Percentiles rank a stretch among this genome's conserved stretches.
phyloP scores from a whole-genome alignment of 108 stramenopile species.

The Aurantiochytrium sp. region DNA sequence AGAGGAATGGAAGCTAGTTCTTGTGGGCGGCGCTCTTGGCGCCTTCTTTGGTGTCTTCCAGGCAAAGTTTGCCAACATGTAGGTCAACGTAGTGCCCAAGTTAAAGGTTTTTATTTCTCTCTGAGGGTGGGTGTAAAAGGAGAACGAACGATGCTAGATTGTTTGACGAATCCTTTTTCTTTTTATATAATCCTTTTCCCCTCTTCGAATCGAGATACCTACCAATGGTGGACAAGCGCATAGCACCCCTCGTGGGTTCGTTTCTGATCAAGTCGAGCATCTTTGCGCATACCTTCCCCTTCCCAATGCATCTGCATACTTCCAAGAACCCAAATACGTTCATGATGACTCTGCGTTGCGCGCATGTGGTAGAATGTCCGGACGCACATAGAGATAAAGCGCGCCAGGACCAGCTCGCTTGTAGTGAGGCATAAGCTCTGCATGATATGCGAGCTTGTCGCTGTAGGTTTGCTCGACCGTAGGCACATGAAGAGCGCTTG shows the following conservation, averaged over 20 bases:
- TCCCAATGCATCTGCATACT: no score
- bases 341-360: no score
- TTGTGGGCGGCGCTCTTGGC: conserved; percentile 77
- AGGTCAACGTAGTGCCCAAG: background rate
- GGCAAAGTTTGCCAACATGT: background rate
- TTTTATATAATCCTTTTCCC: no score
- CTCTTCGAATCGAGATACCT: no score
- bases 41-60: conserved; percentile 66
- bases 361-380: background rate
- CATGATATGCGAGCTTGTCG: background rate
- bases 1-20: conserved; percentile 80
- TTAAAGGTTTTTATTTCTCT: background rate
- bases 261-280: no score
- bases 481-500: background rate
- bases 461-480: background rate
- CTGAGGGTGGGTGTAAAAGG: no score
- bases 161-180: no score
- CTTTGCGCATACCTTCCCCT: no score
- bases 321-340: no score
- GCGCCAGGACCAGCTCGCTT: background rate
- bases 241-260: no score
- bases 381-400: background rate
- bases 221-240: no score
- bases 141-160: no score
- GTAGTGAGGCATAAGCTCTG: background rate